These are phyloP conservation scores for Oemleria cerasiformis DNA, from an alignment of 306 rosid genomes.

Conservation along the genomic window DNA sequence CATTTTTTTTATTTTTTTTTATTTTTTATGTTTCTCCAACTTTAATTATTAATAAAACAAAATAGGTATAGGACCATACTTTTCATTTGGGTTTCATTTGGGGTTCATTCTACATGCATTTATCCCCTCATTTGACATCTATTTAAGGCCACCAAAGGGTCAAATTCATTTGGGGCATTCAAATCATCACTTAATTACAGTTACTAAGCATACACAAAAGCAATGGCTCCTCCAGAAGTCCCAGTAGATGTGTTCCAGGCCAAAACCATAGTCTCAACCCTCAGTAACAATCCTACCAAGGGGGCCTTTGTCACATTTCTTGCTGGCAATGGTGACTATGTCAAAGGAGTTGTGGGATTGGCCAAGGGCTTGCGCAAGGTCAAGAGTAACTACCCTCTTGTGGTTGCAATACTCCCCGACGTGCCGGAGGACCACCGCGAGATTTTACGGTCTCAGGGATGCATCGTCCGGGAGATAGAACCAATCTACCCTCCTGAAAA, in stretches of 20 bases:
- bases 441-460: conserved; percentile 47
- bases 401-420: conserved; percentile 60
- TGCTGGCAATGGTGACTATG: conserved; percentile 60
- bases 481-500: conserved; percentile 58
- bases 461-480: conserved; percentile 50
- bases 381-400: conserved; percentile 49
- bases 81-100: conserved; percentile 44
- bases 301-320: conserved; percentile 58
- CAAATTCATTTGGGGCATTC: not conserved
- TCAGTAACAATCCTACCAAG: conserved; percentile 15
- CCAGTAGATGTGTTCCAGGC: conserved; percentile 21
- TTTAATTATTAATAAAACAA: not conserved
- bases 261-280: conserved; percentile 19
- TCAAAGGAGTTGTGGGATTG: conserved; percentile 62
- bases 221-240: conserved; percentile 37
- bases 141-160: conserved; percentile 23
- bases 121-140: conserved; percentile 23
- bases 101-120: conserved; percentile 32
- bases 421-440: conserved; percentile 61
- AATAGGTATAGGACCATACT: not conserved
- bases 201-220: not conserved
- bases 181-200: not conserved
- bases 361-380: conserved; percentile 58
- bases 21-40: not conserved
- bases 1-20: conserved; percentile 6